These are phyloP conservation scores for Diaporthe capsici DNA, from an alignment of 2,329 filamentous ascomycete species.

Conservation along the genomic window DNA sequence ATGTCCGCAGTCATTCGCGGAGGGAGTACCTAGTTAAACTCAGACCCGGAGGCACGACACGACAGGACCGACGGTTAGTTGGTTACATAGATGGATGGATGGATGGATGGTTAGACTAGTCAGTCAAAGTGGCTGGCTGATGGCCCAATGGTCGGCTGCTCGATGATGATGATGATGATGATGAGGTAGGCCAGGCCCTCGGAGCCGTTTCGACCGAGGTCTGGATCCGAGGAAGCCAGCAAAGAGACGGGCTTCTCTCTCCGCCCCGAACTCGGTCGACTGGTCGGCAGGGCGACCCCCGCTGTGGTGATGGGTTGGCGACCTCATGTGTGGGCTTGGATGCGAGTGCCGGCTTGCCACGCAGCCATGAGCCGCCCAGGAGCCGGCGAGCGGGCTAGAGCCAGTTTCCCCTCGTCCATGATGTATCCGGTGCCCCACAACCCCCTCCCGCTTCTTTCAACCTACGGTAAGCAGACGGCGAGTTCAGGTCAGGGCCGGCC, in stretches of 20 bases:
- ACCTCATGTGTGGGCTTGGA: neutral
- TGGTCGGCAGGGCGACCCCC: slow-evolving; percentile 16
- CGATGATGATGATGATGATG: neutral
- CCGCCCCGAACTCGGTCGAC: slow-evolving; percentile 1
- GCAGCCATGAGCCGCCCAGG: neutral
- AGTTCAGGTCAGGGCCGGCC: neutral
- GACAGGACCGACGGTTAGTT: neutral
- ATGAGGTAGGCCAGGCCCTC: neutral
- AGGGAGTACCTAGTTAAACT: neutral
- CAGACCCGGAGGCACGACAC: neutral
- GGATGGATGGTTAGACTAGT: neutral
- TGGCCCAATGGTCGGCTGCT: neutral
- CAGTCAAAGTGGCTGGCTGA: neutral
- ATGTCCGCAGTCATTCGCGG: neutral
- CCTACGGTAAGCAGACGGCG: neutral
- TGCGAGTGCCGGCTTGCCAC: slow-evolving; percentile 23
- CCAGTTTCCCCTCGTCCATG: slow-evolving; percentile 2
- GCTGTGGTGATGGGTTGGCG: slow-evolving; percentile 12
- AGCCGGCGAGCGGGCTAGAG: slow-evolving; percentile 11
- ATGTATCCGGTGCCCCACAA: slow-evolving; percentile 13
- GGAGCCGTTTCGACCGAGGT: slow-evolving; percentile 17
- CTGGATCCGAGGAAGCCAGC: neutral
- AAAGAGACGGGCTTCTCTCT: neutral
- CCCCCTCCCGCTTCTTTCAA: neutral
- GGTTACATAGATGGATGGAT: no score